A percentile compares a stretch with the other conserved stretches of the same genome.
Conservation (phyloP, 805 yeast species). For the Candida khao-thaluensis region DNA sequence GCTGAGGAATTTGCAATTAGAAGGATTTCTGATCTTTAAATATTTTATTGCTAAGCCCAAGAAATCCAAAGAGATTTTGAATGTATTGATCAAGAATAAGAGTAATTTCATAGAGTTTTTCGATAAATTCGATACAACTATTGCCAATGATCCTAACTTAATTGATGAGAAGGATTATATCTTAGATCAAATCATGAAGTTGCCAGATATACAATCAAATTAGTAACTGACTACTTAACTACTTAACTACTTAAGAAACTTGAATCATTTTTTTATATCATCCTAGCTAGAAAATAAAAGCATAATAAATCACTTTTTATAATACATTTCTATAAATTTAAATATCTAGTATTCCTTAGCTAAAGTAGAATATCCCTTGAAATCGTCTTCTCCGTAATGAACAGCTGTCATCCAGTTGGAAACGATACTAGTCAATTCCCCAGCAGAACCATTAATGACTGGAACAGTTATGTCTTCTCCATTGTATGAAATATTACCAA, state of each 20-base stretch:
- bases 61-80: slow-evolving; percentile 74
- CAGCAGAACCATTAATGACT: slow-evolving; percentile 74
- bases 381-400: slow-evolving; percentile 83
- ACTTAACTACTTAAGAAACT: too few species aligned
- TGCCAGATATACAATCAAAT: slow-evolving; percentile 73
- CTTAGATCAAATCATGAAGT: slow-evolving; percentile 64
- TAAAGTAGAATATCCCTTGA: slow-evolving; percentile 51
- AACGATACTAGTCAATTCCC: slow-evolving; percentile 73
- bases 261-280: too few species aligned
- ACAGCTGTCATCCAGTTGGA: slow-evolving; percentile 84
- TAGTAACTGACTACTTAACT: too few species aligned
- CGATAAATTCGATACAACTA: slow-evolving; percentile 58
- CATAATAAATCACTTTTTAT: too few species aligned
- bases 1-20: slow-evolving; percentile 83
- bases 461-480: slow-evolving; percentile 78
- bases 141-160: slow-evolving; percentile 64
- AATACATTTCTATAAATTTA: too few species aligned
- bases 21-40: slow-evolving; percentile 91
- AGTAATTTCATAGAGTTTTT: slow-evolving; percentile 72
- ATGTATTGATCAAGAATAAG: slow-evolving; percentile 80
- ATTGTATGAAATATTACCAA: slow-evolving; percentile 79
- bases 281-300: too few species aligned
- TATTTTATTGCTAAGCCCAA: slow-evolving; percentile 96
- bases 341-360: slow-evolving; percentile 20
- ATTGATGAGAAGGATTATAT: slow-evolving; percentile 81